phyloP scores from a whole-genome alignment of 805 yeast genomes.

The Wickerhamiella azyma region DNA sequence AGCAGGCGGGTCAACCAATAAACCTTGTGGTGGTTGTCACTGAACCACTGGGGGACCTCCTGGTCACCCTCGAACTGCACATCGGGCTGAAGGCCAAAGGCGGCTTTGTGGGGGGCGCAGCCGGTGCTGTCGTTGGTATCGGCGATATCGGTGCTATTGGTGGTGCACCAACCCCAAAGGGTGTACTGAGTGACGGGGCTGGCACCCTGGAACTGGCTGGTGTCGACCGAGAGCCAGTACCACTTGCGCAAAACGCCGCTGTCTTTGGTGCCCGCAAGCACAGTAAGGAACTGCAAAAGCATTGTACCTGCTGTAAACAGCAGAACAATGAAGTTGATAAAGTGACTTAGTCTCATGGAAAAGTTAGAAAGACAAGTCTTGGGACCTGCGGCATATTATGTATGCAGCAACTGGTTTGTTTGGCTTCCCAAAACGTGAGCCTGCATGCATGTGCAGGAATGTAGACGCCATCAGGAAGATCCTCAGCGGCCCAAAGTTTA shows the following conservation, averaged over 20 bases:
- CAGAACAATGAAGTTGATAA: conserved; percentile 16
- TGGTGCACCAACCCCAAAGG: conserved; percentile 52
- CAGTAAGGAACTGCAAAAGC: conserved; percentile 44
- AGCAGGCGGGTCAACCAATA: conserved; percentile 58
- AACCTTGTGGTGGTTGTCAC: conserved; percentile 35
- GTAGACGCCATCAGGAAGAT: background rate
- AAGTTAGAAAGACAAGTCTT: background rate
- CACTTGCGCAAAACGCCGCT: conserved; percentile 45
- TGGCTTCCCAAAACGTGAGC: conserved; percentile 6
- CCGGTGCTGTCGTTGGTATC: conserved; percentile 32
- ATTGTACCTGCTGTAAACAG: conserved; percentile 33
- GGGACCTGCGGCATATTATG: conserved; percentile 2
- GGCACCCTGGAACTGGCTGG: conserved; percentile 35
- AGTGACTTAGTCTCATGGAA: conserved; percentile 5
- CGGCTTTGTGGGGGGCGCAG: conserved; percentile 50
- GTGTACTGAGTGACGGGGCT: conserved; percentile 60
- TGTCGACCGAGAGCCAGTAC: conserved; percentile 72
- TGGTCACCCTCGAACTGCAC: conserved; percentile 48
- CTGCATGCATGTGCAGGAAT: conserved; percentile 7
- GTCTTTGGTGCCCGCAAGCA: conserved; percentile 50
- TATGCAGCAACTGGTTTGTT: conserved; percentile 9
- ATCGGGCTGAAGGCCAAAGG: conserved; percentile 73
- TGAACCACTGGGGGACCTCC: conserved; percentile 43
- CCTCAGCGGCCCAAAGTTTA: background rate
- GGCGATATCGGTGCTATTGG: conserved; percentile 31